Evolutionary conservation across 2,329 filamentous ascomycete species (phyloP).

Genomic region (Aspergillus costaricaensis): DNA sequence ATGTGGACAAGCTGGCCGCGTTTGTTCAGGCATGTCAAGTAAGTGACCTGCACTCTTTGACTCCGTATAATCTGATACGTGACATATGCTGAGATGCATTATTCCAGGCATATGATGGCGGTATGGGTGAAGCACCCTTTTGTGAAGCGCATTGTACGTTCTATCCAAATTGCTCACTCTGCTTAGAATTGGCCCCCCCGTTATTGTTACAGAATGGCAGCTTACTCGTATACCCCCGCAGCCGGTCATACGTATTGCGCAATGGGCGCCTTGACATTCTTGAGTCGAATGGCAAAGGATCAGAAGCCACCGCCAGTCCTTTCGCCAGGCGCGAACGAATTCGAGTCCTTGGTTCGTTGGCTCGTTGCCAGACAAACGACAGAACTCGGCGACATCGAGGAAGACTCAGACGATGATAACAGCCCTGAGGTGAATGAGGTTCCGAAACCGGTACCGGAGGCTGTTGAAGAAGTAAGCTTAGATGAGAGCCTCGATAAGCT

Average conservation of each 20-base stretch:
- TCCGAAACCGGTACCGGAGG: neutral
- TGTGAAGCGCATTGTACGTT: constrained; percentile 78
- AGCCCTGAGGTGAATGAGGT: constrained; percentile 20
- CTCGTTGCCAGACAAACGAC: constrained; percentile 66
- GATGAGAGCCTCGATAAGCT: constrained; percentile 32
- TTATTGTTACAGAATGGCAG: neutral
- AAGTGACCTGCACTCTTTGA: constrained; percentile 18
- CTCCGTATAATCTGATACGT: neutral
- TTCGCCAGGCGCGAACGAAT: constrained; percentile 30
- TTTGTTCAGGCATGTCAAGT: constrained; percentile 71
- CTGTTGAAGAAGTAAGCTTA: constrained; percentile 18
- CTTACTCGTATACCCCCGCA: constrained; percentile 38
- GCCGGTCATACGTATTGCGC: constrained; percentile 92
- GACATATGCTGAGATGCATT: constrained; percentile 28
- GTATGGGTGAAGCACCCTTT: constrained; percentile 73
- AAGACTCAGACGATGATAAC: constrained; percentile 47
- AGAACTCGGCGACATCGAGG: constrained; percentile 54
- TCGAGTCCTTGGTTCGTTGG: constrained; percentile 53
- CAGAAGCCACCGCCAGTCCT: constrained; percentile 24
- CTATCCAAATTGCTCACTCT: constrained; percentile 4
- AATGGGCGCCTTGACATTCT: constrained; percentile 72
- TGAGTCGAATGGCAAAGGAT: constrained; percentile 61
- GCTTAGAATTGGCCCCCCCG: no score
- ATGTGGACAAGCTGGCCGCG: constrained; percentile 67
- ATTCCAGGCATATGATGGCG: constrained; percentile 75